These are phyloP conservation scores for Cryptococcus hybrid DNA, from an alignment of 1,284 basidiomycete genomes.

Conservation along the genomic window DNA sequence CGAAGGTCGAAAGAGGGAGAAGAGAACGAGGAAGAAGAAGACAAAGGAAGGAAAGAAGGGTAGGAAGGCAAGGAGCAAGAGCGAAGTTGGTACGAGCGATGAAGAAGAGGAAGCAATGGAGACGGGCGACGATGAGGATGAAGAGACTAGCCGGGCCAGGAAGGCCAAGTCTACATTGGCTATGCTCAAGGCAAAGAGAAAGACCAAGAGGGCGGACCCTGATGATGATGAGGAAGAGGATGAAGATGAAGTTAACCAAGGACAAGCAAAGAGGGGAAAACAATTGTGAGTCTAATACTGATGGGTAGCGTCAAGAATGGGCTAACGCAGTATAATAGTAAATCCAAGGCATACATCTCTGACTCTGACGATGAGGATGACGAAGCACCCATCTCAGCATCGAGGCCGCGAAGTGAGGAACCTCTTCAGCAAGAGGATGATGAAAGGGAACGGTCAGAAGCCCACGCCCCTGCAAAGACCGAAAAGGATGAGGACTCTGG, in stretches of 20 bases:
- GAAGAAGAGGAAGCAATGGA: constrained; percentile 19
- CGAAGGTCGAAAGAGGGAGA: constrained; percentile 25
- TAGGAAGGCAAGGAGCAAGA: constrained; percentile 30
- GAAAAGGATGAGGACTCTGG: constrained; percentile 19
- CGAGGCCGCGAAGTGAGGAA: constrained; percentile 4
- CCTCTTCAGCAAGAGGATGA: too few relatives aligned
- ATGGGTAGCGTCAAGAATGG: constrained; percentile 1
- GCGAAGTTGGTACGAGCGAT: constrained; percentile 22
- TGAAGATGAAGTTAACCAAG: constrained; percentile 9
- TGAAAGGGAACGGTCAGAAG: too few relatives aligned
- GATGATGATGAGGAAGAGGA: constrained; percentile 37
- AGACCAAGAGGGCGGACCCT: constrained; percentile 23
- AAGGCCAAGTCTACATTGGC: constrained; percentile 25
- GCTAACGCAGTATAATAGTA: constrained; percentile 18
- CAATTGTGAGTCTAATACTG: constrained; percentile 26
- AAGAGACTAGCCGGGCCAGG: constrained; percentile 15
- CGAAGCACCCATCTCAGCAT: constrained; percentile 1
- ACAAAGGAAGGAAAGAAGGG: constrained; percentile 27
- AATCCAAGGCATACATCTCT: constrained; percentile 47
- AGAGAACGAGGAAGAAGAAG: constrained; percentile 25
- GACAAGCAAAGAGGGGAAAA: constrained; percentile 34
- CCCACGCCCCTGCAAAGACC: constrained; percentile 5
- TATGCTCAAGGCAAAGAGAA: constrained; percentile 32
- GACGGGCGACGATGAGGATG: constrained; percentile 18
- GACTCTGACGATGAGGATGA: constrained; percentile 40